Evolutionary conservation across 2,329 filamentous ascomycete genomes (phyloP).

Genomic region (Aureobasidium sp.): DNA sequence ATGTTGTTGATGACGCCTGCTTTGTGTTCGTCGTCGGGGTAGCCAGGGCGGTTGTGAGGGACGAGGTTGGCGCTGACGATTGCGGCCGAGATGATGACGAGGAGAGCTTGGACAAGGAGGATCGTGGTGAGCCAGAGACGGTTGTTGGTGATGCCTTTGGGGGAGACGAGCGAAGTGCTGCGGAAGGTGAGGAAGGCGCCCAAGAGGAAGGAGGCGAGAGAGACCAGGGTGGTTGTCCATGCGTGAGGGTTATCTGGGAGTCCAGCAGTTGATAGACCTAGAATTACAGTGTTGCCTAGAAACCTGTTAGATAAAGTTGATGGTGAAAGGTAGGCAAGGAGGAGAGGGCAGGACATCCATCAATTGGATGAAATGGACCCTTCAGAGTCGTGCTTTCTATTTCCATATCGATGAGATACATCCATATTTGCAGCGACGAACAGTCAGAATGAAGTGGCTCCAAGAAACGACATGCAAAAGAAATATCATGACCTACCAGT

Average conservation of each 20-base stretch:
- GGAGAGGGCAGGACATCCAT: neutral
- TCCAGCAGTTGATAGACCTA: conserved; percentile 49
- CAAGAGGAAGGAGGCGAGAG: conserved; percentile 45
- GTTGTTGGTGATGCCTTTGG: conserved; percentile 29
- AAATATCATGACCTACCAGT: conserved; percentile 32
- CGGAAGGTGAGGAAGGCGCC: conserved; percentile 41
- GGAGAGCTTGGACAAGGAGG: conserved; percentile 45
- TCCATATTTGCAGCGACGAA: neutral
- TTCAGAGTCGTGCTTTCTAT: neutral
- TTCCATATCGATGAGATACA: neutral
- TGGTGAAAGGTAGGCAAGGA: neutral
- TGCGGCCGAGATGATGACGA: conserved; percentile 46
- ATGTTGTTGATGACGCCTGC: conserved; percentile 30
- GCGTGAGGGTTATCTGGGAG: conserved; percentile 45
- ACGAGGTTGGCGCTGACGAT: conserved; percentile 42
- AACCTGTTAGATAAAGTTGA: neutral
- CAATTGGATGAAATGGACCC: neutral
- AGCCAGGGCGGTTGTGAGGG: conserved; percentile 34
- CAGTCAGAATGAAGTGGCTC: neutral
- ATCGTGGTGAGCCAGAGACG: conserved; percentile 36
- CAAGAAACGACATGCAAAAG: neutral
- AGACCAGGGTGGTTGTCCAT: conserved; percentile 47
- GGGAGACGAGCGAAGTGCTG: conserved; percentile 34
- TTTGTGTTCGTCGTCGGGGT: conserved; percentile 18
- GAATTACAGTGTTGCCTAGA: conserved; percentile 54